Base-by-base conservation (phyloP, 257 asterid species). In the Solanum boliviense region DNA sequence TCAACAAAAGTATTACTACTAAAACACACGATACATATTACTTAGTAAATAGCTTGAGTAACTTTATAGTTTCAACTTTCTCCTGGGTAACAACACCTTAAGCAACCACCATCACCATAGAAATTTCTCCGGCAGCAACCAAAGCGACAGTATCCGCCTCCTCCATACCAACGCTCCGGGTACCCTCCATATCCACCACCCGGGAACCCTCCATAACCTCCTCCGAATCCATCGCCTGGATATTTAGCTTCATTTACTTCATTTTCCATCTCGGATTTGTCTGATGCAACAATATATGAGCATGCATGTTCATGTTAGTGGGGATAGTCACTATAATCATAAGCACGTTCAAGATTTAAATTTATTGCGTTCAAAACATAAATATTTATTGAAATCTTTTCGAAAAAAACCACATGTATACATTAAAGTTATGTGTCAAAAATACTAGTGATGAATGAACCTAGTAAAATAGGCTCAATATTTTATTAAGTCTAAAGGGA, bases 21-120 rank as follows among this genome's bases (percentile, higher is more conserved):
- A 44, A 27, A 41, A 44, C 67, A 3, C 9, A 79, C 15, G 1
- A 25, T n/a, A 41, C 65, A 34, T 60, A 35, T 5, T 23, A 21
- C 20, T 34, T 18, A 65, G 9, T 60, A 4, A 16, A 1, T 60
- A 58, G 27, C 5, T 58, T 89, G 36, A 16, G 86, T 82, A 70
- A 75, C 72, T 8, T 60, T 73, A 23, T 78, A 29, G 84, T 67
- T 35, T 90, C 79, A 65, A 88, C 87, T 25, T 87, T 7, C 23
- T 87, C 5, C 23, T 38, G 81, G 85, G 1, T 86, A 78, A 71
- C 91, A 90, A 73, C 92, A 90, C 84, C 88, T 84, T 1, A 16
- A 13, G 34, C 90, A 79, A 4, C 87, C 84, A 4, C 87, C 84
- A 3, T 58, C 2, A 13, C 83, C 87, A 46, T 68, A 68, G 60